Percentiles rank a stretch among this genome's conserved stretches.
Evolutionary conservation across 768 basidiomycete genomes (phyloP).

Genomic region (Leccinellum albellum): DNA sequence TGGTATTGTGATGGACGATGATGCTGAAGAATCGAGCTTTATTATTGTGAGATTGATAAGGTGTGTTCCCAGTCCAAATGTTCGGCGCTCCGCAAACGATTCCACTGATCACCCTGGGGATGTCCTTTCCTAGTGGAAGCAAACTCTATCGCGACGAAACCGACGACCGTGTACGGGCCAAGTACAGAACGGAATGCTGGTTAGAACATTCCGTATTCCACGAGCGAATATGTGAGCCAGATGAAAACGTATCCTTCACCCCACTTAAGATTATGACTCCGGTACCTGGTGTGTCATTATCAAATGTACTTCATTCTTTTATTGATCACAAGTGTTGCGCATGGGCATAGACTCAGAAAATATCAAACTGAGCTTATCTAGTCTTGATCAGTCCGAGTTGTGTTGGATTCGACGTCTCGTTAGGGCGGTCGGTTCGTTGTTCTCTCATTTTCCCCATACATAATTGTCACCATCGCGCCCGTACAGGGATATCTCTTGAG

Average conservation of each 20-base stretch:
- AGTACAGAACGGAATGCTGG: constrained; percentile 92
- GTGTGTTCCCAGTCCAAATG: constrained; percentile 34
- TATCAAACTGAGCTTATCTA: constrained; percentile 66
- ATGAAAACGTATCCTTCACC: constrained; percentile 66
- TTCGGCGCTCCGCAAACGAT: neutral
- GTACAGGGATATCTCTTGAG: constrained; percentile 51
- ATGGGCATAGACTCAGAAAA: constrained; percentile 47
- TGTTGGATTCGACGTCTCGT: constrained; percentile 49
- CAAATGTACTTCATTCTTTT: neutral
- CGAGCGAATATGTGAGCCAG: constrained; percentile 62
- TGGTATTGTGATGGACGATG: constrained; percentile 38
- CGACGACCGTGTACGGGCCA: constrained; percentile 41
- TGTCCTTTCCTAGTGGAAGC: constrained; percentile 55
- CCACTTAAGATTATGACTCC: constrained; percentile 63
- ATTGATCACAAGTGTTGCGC: neutral
- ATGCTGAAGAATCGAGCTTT: constrained; percentile 54
- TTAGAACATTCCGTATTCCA: constrained; percentile 80
- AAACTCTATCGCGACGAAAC: constrained; percentile 58
- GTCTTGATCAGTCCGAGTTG: constrained; percentile 65
- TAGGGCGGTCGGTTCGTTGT: constrained; percentile 21
- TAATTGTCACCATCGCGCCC: neutral
- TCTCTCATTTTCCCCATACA: neutral
- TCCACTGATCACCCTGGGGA: neutral
- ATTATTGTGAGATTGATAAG: constrained; percentile 72
- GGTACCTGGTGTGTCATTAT: constrained; percentile 44